A percentile compares a stretch with the other conserved stretches of the same genome.
These are phyloP conservation scores for Lactarius trivialis DNA, from an alignment of 768 basidiomycete genomes.

Conservation along the genomic window DNA sequence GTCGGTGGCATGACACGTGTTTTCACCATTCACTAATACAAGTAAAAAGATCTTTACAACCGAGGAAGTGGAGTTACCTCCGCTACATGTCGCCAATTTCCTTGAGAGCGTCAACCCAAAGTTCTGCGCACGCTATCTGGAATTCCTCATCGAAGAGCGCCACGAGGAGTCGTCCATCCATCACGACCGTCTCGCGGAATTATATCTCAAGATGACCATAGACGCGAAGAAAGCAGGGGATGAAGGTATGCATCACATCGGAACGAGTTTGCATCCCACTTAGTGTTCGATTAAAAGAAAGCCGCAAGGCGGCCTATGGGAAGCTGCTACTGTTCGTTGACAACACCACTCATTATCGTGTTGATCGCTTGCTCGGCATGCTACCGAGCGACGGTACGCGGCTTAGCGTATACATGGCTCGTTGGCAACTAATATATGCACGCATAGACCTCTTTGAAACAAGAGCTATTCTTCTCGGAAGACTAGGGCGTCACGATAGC, in stretches of 20 bases:
- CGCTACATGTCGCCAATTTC: slow-evolving; percentile 65
- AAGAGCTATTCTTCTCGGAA: slow-evolving; percentile 84
- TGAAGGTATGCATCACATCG: slow-evolving; percentile 37
- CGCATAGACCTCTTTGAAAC: slow-evolving; percentile 78
- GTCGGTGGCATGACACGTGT: slow-evolving; percentile 32
- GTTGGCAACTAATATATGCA: background rate
- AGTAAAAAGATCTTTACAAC: slow-evolving; percentile 83
- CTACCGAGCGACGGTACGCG: slow-evolving; percentile 72
- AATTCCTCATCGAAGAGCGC: slow-evolving; percentile 72
- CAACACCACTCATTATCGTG: slow-evolving; percentile 57
- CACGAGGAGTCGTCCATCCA: slow-evolving; percentile 60
- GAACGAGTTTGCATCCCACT: slow-evolving; percentile 4
- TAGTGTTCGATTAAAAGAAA: slow-evolving; percentile 33
- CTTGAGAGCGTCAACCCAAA: slow-evolving; percentile 63
- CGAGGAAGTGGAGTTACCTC: slow-evolving; percentile 88
- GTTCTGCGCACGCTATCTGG: slow-evolving; percentile 75
- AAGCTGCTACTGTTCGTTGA: slow-evolving; percentile 76
- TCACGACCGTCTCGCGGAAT: slow-evolving; percentile 85
- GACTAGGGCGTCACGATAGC: slow-evolving; percentile 85
- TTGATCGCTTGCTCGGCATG: slow-evolving; percentile 75
- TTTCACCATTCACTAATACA: background rate
- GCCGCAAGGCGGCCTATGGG: slow-evolving; percentile 46
- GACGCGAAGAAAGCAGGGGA: slow-evolving; percentile 52
- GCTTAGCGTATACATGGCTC: background rate
- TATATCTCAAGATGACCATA: slow-evolving; percentile 71